Percentiles rank a stretch among this genome's conserved stretches.
These are phyloP conservation scores for Tephrocybe sp. DNA, from an alignment of 768 basidiomycete genomes.

Conservation along the genomic window DNA sequence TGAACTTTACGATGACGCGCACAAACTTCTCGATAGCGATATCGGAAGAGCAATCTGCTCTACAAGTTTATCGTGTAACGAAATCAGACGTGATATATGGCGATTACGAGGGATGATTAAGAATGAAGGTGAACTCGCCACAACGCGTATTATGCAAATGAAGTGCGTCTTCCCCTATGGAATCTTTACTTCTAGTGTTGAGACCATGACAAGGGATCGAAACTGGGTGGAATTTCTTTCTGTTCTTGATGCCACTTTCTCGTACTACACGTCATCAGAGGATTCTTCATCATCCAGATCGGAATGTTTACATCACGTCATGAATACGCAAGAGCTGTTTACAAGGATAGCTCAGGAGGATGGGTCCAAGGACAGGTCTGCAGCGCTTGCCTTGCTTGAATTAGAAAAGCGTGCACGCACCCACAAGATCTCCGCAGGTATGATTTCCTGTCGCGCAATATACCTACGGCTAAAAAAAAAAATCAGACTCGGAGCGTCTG, in stretches of 20 bases:
- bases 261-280: conserved; percentile 25
- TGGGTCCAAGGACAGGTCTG: conserved; percentile 73
- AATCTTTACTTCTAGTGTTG: not conserved
- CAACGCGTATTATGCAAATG: conserved; percentile 56
- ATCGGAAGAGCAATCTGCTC: conserved; percentile 66
- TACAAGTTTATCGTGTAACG: conserved; percentile 72
- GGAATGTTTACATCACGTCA: conserved; percentile 37
- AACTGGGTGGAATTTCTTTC: conserved; percentile 87
- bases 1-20: conserved; percentile 67
- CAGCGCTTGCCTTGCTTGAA: conserved; percentile 71
- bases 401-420: conserved; percentile 60
- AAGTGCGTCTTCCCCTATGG: conserved; percentile 42
- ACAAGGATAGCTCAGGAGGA: conserved; percentile 59
- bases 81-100: conserved; percentile 74
- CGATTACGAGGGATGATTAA: conserved; percentile 49
- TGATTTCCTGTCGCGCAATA: not conserved
- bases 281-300: conserved; percentile 27
- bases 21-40: conserved; percentile 66
- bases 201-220: conserved; percentile 55
- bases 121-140: conserved; percentile 65
- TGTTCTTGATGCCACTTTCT: conserved; percentile 68
- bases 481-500: conserved; percentile 44
- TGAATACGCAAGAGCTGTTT: conserved; percentile 52
- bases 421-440: conserved; percentile 51
- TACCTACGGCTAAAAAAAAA: not conserved